phyloP scores from a whole-genome alignment of 1,139 yeast genomes.

The Saccharomyces hybrid region DNA sequence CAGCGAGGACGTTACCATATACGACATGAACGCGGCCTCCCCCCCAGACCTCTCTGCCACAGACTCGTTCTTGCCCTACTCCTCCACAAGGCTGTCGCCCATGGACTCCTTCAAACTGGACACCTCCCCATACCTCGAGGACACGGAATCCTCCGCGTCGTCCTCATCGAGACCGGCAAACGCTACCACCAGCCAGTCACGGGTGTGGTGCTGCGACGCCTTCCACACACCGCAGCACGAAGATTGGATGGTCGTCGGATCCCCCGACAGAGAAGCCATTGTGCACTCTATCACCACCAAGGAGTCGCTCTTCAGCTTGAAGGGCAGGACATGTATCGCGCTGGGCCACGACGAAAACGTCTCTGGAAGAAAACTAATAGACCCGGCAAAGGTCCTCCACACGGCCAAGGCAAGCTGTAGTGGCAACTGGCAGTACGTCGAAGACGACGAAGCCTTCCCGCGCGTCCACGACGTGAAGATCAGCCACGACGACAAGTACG shows the following conservation, averaged over 20 bases:
- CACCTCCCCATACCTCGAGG: background rate
- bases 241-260: slow-evolving; percentile 59
- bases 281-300: background rate
- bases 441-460: slow-evolving; percentile 34
- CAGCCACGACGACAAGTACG: slow-evolving; percentile 52
- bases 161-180: background rate
- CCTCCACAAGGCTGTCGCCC: background rate
- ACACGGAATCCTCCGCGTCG: background rate
- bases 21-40: slow-evolving; percentile 42
- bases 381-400: background rate
- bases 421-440: background rate
- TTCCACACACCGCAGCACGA: slow-evolving; percentile 39
- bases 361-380: background rate
- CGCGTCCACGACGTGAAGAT: slow-evolving; percentile 66
- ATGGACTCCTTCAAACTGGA: background rate
- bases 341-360: background rate
- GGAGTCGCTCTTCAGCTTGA: slow-evolving; percentile 6
- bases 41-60: background rate
- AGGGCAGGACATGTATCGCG: slow-evolving; percentile 21
- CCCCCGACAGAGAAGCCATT: slow-evolving; percentile 62
- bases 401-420: background rate
- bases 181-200: slow-evolving; percentile 16
- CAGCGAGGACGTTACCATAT: slow-evolving; percentile 59
- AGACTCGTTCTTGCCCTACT: background rate
- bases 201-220: slow-evolving; percentile 69